These are phyloP conservation scores for Ceratobasidium sp. DNA, from an alignment of 1,284 basidiomycete genomes.

Conservation along the genomic window DNA sequence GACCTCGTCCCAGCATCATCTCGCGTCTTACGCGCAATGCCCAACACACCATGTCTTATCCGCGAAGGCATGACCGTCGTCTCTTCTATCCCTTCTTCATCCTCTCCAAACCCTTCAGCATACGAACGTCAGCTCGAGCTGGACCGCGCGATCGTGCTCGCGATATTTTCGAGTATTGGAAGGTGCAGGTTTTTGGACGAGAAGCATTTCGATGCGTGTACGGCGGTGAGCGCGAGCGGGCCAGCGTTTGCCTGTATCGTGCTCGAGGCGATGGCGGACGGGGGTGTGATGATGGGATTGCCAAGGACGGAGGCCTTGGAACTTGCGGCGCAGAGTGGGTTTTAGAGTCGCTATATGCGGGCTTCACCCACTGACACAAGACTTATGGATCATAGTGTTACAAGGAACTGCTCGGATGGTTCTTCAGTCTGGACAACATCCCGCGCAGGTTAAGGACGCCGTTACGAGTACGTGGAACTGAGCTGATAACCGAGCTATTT, in stretches of 20 bases:
- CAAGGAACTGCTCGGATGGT: constrained; percentile 98
- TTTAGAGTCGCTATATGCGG: constrained; percentile 28
- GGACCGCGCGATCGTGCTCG: constrained; percentile 84
- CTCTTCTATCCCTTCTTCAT: constrained; percentile 71
- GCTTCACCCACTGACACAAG: constrained; percentile 14
- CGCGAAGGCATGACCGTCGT: constrained; percentile 97
- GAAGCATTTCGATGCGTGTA: constrained; percentile 98
- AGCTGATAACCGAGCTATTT: constrained; percentile 45
- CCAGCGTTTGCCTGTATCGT: constrained; percentile 98
- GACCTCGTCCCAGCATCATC: constrained; percentile 83
- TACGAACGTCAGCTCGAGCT: constrained; percentile 63
- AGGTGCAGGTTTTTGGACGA: constrained; percentile 95
- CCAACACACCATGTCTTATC: constrained; percentile 99
- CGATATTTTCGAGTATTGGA: constrained; percentile 96
- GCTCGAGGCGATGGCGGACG: constrained; percentile 98
- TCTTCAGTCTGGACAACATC: constrained; percentile 88
- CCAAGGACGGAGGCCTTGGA: constrained; percentile 95
- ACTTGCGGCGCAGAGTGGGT: constrained; percentile 93
- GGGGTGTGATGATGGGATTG: constrained; percentile 99
- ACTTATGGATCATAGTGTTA: constrained; percentile 73
- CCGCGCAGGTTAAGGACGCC: constrained; percentile 96
- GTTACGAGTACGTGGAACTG: constrained; percentile 86
- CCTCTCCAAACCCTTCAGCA: constrained; percentile 55
- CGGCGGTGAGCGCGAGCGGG: constrained; percentile 95
- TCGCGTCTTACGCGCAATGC: constrained; percentile 95